A percentile compares a stretch with the other conserved stretches of the same genome.
Conservation (phyloP, 2,329 filamentous ascomycete genomes). For the Cladosporium sp. region DNA sequence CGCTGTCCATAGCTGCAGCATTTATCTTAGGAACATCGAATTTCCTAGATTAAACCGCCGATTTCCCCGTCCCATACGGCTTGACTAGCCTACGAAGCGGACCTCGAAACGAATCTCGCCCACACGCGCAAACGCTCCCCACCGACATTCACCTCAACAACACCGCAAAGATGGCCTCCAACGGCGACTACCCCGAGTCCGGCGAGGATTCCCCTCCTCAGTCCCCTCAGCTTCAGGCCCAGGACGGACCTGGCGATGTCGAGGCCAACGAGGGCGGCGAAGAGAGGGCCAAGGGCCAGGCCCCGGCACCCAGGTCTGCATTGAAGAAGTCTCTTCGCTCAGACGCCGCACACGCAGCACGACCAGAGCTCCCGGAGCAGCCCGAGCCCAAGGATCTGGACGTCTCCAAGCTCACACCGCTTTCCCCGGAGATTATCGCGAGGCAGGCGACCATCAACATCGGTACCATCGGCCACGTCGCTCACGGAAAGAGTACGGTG, state of each 20-base stretch:
- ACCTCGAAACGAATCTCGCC: slow-evolving; percentile 11
- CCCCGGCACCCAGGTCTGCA: slow-evolving; percentile 68
- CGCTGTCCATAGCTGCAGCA: not conserved
- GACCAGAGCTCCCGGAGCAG: slow-evolving; percentile 78
- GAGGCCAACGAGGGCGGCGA: slow-evolving; percentile 73
- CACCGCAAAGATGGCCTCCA: slow-evolving; percentile 55
- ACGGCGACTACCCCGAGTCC: slow-evolving; percentile 53
- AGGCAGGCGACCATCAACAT: slow-evolving; percentile 99
- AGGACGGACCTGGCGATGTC: slow-evolving; percentile 67
- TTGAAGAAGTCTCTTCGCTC: slow-evolving; percentile 74
- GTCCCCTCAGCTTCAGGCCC: slow-evolving; percentile 53
- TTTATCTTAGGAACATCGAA: not conserved
- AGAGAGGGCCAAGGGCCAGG: slow-evolving; percentile 61
- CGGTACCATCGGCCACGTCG: slow-evolving; percentile 96
- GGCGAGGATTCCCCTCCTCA: slow-evolving; percentile 58
- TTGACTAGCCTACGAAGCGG: slow-evolving; percentile 8
- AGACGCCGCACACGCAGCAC: slow-evolving; percentile 58
- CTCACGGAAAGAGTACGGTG: slow-evolving; percentile 97
- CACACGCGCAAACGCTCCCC: slow-evolving; percentile 10
- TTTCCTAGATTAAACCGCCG: not conserved
- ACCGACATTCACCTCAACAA: slow-evolving; percentile 13
- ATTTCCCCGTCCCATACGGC: not conserved
- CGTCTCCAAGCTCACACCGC: slow-evolving; percentile 74
- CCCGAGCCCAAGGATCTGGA: slow-evolving; percentile 90
- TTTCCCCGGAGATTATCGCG: slow-evolving; percentile 95